phyloP scores from a whole-genome alignment of 768 basidiomycete genomes.

The Leccinum variicolor region DNA sequence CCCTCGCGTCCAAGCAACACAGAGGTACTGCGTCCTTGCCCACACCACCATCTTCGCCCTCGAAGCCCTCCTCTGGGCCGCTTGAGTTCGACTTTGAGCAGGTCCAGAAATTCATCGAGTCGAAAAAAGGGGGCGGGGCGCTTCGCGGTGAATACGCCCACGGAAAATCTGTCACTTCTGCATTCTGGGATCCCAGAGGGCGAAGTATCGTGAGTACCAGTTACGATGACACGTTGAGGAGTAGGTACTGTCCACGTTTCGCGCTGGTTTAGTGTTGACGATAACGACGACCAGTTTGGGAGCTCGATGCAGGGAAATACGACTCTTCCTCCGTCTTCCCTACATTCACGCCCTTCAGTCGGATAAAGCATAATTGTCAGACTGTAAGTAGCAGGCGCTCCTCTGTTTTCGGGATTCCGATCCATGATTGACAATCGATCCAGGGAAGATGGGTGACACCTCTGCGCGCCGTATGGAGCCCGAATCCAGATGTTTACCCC shows the following conservation, averaged over 20 bases:
- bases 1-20: conserved; percentile 32
- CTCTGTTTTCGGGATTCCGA: background rate
- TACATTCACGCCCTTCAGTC: conserved; percentile 59
- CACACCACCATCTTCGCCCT: conserved; percentile 24
- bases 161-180: conserved; percentile 75
- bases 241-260: conserved; percentile 40
- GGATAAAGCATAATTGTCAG: conserved; percentile 72
- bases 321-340: conserved; percentile 49
- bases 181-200: conserved; percentile 83
- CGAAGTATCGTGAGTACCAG: conserved; percentile 78
- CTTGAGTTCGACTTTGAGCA: conserved; percentile 38
- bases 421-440: background rate
- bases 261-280: conserved; percentile 7
- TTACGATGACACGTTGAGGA: conserved; percentile 73
- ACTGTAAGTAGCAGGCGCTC: conserved; percentile 47
- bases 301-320: conserved; percentile 53
- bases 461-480: conserved; percentile 73
- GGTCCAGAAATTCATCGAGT: conserved; percentile 47
- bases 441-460: conserved; percentile 84
- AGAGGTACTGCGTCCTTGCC: conserved; percentile 21
- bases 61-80: conserved; percentile 8
- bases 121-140: conserved; percentile 49
- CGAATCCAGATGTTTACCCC: conserved; percentile 76
- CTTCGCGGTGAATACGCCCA: conserved; percentile 68
- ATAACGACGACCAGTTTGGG: conserved; percentile 59